Base-by-base conservation (phyloP, 176 grass and related monocot genomes). In the Tillandsia fasciculata region DNA sequence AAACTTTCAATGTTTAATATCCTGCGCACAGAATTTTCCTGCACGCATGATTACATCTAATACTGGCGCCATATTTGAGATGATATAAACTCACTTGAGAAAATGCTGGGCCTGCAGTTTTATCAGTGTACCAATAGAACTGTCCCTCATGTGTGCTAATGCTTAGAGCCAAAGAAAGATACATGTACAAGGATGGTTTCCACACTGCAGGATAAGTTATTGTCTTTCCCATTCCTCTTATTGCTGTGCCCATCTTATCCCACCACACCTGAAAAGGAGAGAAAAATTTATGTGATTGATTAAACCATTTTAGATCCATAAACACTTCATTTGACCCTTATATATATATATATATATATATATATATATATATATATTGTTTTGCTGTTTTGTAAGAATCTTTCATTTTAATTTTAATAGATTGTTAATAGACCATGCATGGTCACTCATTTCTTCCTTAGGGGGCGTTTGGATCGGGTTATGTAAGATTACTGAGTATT, bases 151-250 rank as follows among this genome's bases (percentile, higher is more conserved):
- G 88, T 14, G 92, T 96, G 79, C 88, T 89, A 69, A 96, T 83
- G 77, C 92, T 91, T 52, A 91, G 78, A 52, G 92, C 86, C 78
- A 96, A 52, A 0, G 85, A 91, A 67, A 91, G 64, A 65, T 82
- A 89, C 86, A 96, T 96, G 72, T 91, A 96, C 26, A 91, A 74
- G 33, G 92, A 96, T 42, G 92, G 85, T 63, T 89, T 88, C 92
- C 86, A 96, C 70, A 96, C 86, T 28, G 82, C 78, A 42, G 92
- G 81, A 72, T 73, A 82, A 71, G 78, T 86, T 69, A 91, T 89
- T 17, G 86, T 91, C 56, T n/a, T 80, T 70, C 49, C 76, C 88
- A 96, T 91, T 26, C 86, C 92, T 72, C 42, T 86, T 29, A 91
- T 73, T n/a, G 86, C 67, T 3, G 14, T 18, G 42, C 68, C 64